phyloP scores from a whole-genome alignment of 2,329 filamentous ascomycete species.

The Metarhizium humberi region DNA sequence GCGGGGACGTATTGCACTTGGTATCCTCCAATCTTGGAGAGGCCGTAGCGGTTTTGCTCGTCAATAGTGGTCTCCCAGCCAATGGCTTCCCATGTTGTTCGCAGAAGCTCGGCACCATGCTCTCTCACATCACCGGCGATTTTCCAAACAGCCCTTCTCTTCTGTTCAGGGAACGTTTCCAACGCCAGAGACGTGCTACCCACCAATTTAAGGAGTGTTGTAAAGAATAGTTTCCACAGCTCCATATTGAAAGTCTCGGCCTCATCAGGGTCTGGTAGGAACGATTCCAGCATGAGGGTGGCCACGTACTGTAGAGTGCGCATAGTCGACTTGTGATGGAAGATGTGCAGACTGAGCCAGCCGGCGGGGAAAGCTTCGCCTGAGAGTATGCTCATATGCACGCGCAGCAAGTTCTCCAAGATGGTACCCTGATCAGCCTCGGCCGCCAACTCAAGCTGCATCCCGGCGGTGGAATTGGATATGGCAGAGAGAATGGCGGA shows the following conservation, averaged over 20 bases:
- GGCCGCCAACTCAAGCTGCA: slow-evolving; percentile 64
- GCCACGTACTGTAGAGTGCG: slow-evolving; percentile 75
- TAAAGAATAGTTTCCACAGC: slow-evolving; percentile 90
- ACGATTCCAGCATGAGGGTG: slow-evolving; percentile 68
- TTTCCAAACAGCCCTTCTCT: slow-evolving; percentile 94
- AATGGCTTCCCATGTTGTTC: slow-evolving; percentile 85
- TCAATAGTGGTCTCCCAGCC: slow-evolving; percentile 88
- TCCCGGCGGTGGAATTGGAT: slow-evolving; percentile 59
- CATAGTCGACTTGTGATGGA: slow-evolving; percentile 85
- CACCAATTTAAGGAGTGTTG: slow-evolving; percentile 78
- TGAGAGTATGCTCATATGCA: slow-evolving; percentile 80
- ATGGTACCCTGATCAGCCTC: slow-evolving; percentile 68
- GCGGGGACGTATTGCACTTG: slow-evolving; percentile 97
- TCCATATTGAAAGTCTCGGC: slow-evolving; percentile 88
- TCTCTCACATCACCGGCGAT: slow-evolving; percentile 95
- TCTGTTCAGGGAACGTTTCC: slow-evolving; percentile 95
- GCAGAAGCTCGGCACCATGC: slow-evolving; percentile 76
- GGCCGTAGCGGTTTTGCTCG: slow-evolving; percentile 66
- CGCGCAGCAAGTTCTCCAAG: slow-evolving; percentile 68
- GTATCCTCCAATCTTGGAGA: slow-evolving; percentile 85
- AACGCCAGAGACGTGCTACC: slow-evolving; percentile 81
- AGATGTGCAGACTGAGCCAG: slow-evolving; percentile 91
- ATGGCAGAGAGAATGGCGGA: slow-evolving; percentile 79
- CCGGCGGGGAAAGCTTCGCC: slow-evolving; percentile 81
- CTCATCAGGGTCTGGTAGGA: slow-evolving; percentile 82